phyloP scores from a whole-genome alignment of 257 asterid genomes.

The Nicotiana sylvestris region DNA sequence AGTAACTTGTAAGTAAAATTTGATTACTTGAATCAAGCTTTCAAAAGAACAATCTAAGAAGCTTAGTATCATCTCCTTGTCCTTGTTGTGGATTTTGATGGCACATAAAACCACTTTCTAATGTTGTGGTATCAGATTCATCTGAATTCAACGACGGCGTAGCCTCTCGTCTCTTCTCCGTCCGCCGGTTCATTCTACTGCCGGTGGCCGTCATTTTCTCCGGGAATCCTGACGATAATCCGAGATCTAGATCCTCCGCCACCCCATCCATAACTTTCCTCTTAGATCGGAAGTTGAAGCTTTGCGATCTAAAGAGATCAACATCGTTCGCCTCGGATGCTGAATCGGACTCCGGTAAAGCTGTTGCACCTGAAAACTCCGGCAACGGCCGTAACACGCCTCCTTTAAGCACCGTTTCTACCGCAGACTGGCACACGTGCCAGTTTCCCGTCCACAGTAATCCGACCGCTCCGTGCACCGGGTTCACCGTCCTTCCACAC shows the following conservation, averaged over 20 bases:
- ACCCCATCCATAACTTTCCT: conserved; percentile 9
- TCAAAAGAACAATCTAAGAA: conserved; percentile 49
- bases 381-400: conserved; percentile 40
- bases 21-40: not conserved
- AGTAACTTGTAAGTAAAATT: too few relatives aligned
- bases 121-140: conserved; percentile 68
- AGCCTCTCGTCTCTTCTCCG: conserved; percentile 27
- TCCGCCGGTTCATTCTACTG: conserved; percentile 13
- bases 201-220: conserved; percentile 20
- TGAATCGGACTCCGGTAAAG: conserved; percentile 13
- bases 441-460: conserved; percentile 74
- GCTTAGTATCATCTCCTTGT: conserved; percentile 24
- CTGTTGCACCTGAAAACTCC: conserved; percentile 17
- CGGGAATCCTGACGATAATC: conserved; percentile 12
- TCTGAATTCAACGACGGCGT: conserved; percentile 40
- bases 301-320: conserved; percentile 22
- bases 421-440: conserved; percentile 78
- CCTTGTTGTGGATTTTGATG: conserved; percentile 26
- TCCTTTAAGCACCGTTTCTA: conserved; percentile 77
- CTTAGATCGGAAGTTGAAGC: conserved; percentile 13
- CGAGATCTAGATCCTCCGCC: conserved; percentile 23
- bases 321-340: conserved; percentile 19
- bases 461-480: conserved; percentile 80
- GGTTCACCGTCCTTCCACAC: conserved; percentile 82
- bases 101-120: conserved; percentile 42